Percentiles rank a stretch among this genome's conserved stretches.
Evolutionary conservation across 2,329 filamentous ascomycete species (phyloP).

Genomic region (Monosporascus sp.): DNA sequence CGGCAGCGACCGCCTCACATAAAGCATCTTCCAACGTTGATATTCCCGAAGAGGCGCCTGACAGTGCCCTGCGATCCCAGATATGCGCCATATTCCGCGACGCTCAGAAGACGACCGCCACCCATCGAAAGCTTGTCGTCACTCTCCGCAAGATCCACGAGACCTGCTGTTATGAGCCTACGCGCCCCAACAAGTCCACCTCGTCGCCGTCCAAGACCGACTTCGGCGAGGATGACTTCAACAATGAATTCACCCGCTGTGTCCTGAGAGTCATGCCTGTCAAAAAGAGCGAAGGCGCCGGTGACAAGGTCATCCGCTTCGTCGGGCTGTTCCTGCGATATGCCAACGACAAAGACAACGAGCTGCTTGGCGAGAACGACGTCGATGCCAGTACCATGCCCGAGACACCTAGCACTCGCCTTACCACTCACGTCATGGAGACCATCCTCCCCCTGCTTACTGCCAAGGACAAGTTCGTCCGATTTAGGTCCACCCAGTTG

Average conservation of each 20-base stretch:
- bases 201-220: conserved; percentile 50
- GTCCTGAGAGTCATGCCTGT: conserved; percentile 77
- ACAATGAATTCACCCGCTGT: conserved; percentile 77
- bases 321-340: conserved; percentile 80
- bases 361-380: conserved; percentile 60
- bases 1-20: conserved; percentile 36
- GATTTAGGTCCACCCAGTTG: conserved; percentile 85
- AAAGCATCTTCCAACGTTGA: conserved; percentile 39
- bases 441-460: conserved; percentile 70
- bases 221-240: conserved; percentile 83
- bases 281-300: conserved; percentile 86
- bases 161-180: conserved; percentile 65
- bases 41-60: conserved; percentile 67
- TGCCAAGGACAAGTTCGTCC: conserved; percentile 87
- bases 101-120: conserved; percentile 83
- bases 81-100: conserved; percentile 71
- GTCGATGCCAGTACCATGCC: conserved; percentile 66
- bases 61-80: conserved; percentile 67
- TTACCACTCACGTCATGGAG: conserved; percentile 70
- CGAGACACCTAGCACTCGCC: conserved; percentile 78
- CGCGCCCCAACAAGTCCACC: conserved; percentile 43
- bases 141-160: conserved; percentile 89
- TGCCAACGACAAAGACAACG: conserved; percentile 64
- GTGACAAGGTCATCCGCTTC: conserved; percentile 81
- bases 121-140: conserved; percentile 84